These are phyloP conservation scores for Hibiscus mutabilis DNA, from an alignment of 345 rosid species.

Conservation along the genomic window DNA sequence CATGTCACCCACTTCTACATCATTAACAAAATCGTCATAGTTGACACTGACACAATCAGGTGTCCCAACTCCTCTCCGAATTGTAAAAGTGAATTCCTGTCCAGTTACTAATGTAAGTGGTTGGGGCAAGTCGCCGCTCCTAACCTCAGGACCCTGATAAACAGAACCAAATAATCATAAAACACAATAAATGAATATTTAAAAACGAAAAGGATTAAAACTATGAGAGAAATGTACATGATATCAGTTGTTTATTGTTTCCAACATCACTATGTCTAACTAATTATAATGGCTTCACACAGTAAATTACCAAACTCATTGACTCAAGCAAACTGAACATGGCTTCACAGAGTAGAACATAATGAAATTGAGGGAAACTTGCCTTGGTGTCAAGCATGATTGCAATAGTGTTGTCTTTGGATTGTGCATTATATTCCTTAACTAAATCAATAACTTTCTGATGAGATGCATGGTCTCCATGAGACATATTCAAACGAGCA, in stretches of 20 bases:
- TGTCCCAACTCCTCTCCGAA: conserved; percentile 79
- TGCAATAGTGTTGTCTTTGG: conserved; percentile 37
- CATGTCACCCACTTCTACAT: conserved; percentile 83
- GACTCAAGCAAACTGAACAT: neutral
- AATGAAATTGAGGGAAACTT: conserved; percentile 20
- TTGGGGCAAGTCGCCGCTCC: conserved; percentile 47
- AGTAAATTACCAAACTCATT: neutral
- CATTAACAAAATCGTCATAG: conserved; percentile 47
- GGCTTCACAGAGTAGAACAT: neutral
- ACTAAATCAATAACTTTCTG: conserved; percentile 95
- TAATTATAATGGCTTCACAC: neutral
- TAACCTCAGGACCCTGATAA: conserved; percentile 87
- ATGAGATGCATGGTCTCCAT: conserved; percentile 97
- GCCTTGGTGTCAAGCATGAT: conserved; percentile 5
- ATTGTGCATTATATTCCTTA: conserved; percentile 87
- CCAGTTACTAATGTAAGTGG: conserved; percentile 63
- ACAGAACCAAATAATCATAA: conserved; percentile 11
- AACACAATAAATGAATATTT: neutral
- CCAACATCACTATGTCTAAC: neutral
- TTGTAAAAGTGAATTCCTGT: conserved; percentile 94
- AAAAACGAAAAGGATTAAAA: neutral
- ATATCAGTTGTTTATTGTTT: neutral
- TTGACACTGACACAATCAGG: conserved; percentile 86
- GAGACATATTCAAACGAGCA: conserved; percentile 93
- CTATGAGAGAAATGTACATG: neutral